phyloP scores from a whole-genome alignment of 2,329 filamentous ascomycete species.

The Cladophialophora chaetospira region DNA sequence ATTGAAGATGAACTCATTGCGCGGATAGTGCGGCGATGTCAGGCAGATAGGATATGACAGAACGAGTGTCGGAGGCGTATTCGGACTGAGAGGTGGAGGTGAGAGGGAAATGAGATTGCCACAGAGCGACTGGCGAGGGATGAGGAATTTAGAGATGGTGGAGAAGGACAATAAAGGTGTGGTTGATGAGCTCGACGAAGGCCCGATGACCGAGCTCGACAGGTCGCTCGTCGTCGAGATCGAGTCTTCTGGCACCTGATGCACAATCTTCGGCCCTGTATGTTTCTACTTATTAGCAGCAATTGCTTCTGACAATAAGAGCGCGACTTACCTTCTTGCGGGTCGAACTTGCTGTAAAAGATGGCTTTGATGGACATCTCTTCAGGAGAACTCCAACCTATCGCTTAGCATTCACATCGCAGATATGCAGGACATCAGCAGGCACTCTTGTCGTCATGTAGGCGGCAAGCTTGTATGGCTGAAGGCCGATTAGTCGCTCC shows the following conservation, averaged over 20 bases:
- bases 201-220: constrained; percentile 38
- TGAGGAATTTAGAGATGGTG: constrained; percentile 86
- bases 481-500: neutral
- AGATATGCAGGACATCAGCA: neutral
- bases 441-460: neutral
- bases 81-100: constrained; percentile 45
- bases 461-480: neutral
- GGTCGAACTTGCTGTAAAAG: constrained; percentile 69
- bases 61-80: constrained; percentile 68
- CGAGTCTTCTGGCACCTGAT: constrained; percentile 64
- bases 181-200: constrained; percentile 34
- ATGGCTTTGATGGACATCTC: constrained; percentile 62
- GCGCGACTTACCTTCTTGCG: constrained; percentile 51
- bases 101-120: constrained; percentile 70
- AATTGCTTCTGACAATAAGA: neutral
- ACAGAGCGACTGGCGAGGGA: constrained; percentile 92
- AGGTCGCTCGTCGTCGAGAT: constrained; percentile 52
- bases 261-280: constrained; percentile 62
- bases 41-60: constrained; percentile 90
- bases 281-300: constrained; percentile 3
- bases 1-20: constrained; percentile 98
- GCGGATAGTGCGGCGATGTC: constrained; percentile 75
- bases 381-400: neutral
- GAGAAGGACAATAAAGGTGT: constrained; percentile 79
- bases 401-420: neutral